phyloP scores from a whole-genome alignment of 2,329 filamentous ascomycete genomes.

The Nemania sp. region DNA sequence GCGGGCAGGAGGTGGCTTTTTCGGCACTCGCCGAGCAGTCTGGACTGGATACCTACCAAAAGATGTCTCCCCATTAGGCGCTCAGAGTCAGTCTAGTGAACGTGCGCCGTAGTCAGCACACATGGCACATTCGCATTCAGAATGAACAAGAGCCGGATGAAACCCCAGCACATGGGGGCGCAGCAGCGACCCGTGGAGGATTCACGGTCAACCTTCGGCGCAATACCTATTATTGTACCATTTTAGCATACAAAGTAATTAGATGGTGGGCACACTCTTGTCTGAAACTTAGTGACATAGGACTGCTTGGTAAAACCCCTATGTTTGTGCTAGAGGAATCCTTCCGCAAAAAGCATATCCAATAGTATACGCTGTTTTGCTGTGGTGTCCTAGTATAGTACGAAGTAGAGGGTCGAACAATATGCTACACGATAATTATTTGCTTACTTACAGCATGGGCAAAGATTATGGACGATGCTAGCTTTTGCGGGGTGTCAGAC shows the following conservation, averaged over 20 bases:
- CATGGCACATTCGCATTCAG: constrained; percentile 6
- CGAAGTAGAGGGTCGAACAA: constrained; percentile 6
- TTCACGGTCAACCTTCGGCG: constrained; percentile 18
- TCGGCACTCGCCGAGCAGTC: constrained; percentile 8
- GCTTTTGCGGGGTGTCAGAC: constrained; percentile 7
- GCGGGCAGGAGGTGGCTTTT: not conserved
- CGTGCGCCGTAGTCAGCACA: constrained; percentile 1
- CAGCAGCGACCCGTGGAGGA: constrained; percentile 16
- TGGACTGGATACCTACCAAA: not conserved
- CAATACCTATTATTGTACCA: constrained; percentile 26
- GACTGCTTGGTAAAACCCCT: constrained; percentile 28
- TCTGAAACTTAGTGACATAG: constrained; percentile 25
- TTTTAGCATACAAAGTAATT: too few relatives aligned
- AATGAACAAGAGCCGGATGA: constrained; percentile 15
- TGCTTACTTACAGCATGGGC: constrained; percentile 24
- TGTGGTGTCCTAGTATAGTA: not conserved
- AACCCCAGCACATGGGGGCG: constrained; percentile 27
- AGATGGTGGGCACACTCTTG: constrained; percentile 22
- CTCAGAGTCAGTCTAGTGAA: not conserved
- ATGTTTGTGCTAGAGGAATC: constrained; percentile 24
- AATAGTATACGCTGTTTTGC: constrained; percentile 5
- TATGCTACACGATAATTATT: constrained; percentile 30
- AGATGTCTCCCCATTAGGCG: not conserved
- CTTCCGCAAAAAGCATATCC: constrained; percentile 22
- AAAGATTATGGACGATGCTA: constrained; percentile 5